phyloP scores from a whole-genome alignment of 331 rosid genomes.

The Acacia concinna region DNA sequence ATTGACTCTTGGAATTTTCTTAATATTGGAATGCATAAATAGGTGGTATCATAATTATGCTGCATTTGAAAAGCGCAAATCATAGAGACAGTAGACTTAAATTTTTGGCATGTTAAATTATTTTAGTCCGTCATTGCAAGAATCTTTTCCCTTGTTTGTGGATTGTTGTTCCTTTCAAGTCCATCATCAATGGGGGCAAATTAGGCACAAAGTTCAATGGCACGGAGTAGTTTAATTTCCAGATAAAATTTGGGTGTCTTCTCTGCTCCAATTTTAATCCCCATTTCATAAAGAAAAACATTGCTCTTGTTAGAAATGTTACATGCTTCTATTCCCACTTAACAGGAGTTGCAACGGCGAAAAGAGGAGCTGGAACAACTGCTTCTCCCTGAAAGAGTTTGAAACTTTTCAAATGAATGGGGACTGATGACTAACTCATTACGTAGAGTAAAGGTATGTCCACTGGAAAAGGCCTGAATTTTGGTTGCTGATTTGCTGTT shows the following conservation, averaged over 20 bases:
- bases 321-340: not conserved
- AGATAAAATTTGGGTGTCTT: not conserved
- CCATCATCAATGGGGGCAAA: not conserved
- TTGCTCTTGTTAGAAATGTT: not conserved
- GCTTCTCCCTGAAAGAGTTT: not conserved
- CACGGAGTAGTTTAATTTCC: not conserved
- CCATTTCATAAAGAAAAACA: not conserved
- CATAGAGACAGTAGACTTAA: not conserved
- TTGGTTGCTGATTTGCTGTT: not conserved
- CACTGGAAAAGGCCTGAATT: not conserved
- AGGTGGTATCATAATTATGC: not conserved
- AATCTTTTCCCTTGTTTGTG: not conserved
- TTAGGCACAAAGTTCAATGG: not conserved
- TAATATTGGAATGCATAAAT: not conserved
- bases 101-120: conserved; percentile 5
- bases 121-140: not conserved
- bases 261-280: not conserved
- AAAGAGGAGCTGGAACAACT: conserved; percentile 21
- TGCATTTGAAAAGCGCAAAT: not conserved
- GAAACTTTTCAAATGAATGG: not conserved
- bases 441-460: not conserved
- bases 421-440: not conserved
- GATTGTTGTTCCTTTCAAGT: conserved; percentile 1
- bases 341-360: conserved; percentile 1
- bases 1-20: conserved; percentile 2